A percentile compares a stretch with the other conserved stretches of the same genome.
These are phyloP conservation scores for Neurospora cerealis DNA, from an alignment of 495 filamentous ascomycete species.

Conservation along the genomic window DNA sequence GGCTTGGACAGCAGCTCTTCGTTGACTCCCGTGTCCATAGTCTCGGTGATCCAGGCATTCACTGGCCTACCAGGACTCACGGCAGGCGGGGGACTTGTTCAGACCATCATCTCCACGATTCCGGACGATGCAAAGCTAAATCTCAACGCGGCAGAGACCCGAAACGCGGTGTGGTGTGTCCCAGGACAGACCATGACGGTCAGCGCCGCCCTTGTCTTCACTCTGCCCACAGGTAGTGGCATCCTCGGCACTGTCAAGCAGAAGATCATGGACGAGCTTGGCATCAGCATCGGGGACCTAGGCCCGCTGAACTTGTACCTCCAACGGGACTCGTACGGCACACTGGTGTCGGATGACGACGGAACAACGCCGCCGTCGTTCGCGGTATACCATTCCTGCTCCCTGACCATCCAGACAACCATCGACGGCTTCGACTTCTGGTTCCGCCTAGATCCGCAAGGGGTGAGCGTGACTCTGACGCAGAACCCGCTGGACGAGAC, in stretches of 20 bases:
- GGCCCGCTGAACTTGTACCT: neutral
- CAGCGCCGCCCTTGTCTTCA: neutral
- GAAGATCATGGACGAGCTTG: neutral
- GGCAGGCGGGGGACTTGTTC: neutral
- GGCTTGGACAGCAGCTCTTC: too few species aligned
- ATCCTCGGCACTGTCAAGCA: neutral
- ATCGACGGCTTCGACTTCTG: neutral
- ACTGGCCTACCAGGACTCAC: too few species aligned
- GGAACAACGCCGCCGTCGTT: too few species aligned
- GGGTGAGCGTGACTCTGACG: neutral
- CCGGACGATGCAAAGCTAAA: neutral
- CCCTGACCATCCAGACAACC: neutral
- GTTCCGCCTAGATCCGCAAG: neutral
- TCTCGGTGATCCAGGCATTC: too few species aligned
- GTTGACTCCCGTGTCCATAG: too few species aligned
- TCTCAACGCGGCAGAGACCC: neutral
- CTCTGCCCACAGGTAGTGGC: neutral
- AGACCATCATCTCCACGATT: neutral
- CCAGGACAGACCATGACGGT: neutral
- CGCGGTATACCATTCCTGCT: neutral
- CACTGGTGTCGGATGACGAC: too few species aligned
- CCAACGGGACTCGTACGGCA: neutral
- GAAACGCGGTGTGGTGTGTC: neutral
- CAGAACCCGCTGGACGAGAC: neutral
- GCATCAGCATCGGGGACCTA: neutral